Conservation (phyloP, 768 basidiomycete genomes). For the Hericium alpestre region DNA sequence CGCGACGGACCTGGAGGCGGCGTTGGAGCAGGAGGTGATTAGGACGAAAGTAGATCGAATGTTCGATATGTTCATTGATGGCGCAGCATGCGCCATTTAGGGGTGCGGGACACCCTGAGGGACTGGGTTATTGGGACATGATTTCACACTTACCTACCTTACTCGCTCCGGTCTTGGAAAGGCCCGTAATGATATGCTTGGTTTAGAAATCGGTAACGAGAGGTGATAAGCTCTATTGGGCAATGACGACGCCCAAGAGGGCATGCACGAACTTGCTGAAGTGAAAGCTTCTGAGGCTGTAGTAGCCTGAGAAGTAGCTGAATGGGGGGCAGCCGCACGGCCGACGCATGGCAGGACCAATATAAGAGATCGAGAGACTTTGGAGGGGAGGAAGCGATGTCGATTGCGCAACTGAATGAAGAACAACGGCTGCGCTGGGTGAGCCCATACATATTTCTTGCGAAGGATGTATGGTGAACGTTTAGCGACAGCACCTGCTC, state of each 20-base stretch:
- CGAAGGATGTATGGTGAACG: neutral
- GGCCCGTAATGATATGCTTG: too few relatives aligned
- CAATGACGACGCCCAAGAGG: too few relatives aligned
- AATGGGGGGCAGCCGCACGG: neutral
- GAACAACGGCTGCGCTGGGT: neutral
- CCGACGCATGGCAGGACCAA: conserved; percentile 7
- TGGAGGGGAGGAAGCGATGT: neutral
- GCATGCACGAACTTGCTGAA: neutral
- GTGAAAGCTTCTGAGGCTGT: neutral
- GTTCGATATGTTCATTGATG: conserved; percentile 33
- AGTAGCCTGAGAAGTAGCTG: neutral
- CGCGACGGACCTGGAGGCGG: neutral
- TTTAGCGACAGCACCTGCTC: conserved; percentile 34
- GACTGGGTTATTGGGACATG: too few relatives aligned
- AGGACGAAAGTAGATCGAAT: conserved; percentile 18
- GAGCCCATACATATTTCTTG: neutral
- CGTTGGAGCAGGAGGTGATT: conserved; percentile 6
- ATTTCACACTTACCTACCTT: too few relatives aligned
- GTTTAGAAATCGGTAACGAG: too few relatives aligned
- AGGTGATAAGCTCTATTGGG: too few relatives aligned
- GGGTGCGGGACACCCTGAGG: neutral
- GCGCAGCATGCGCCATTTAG: conserved; percentile 21
- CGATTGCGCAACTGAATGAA: neutral
- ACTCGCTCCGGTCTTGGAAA: too few relatives aligned
- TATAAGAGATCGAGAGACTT: conserved; percentile 2